Conservation (phyloP, 805 yeast genomes). For the Candida wancherniae region DNA sequence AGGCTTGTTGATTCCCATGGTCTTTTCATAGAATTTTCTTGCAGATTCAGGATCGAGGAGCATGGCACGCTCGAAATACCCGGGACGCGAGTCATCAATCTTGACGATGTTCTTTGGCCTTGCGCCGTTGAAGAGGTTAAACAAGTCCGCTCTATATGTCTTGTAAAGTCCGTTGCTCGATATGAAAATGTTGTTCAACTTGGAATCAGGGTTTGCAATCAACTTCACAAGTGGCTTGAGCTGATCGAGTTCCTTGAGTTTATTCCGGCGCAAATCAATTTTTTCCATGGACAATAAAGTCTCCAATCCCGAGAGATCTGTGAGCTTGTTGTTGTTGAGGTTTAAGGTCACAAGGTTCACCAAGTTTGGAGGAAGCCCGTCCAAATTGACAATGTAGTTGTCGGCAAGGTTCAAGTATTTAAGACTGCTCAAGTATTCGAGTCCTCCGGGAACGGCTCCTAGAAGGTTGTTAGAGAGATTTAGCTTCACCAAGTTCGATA, state of each 20-base stretch:
- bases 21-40: conserved; percentile 38
- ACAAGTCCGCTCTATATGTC: conserved; percentile 49
- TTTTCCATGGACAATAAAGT: conserved; percentile 41
- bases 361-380: conserved; percentile 32
- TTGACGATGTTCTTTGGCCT: conserved; percentile 43
- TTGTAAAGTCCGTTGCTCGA: conserved; percentile 41
- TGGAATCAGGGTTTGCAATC: conserved; percentile 26
- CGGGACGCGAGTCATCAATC: conserved; percentile 58
- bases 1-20: conserved; percentile 13
- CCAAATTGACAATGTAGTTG: conserved; percentile 33
- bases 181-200: conserved; percentile 37
- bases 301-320: conserved; percentile 42
- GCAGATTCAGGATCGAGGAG: conserved; percentile 49
- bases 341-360: conserved; percentile 41
- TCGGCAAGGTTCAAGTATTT: conserved; percentile 44
- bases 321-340: conserved; percentile 45
- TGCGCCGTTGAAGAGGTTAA: conserved; percentile 53
- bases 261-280: conserved; percentile 49
- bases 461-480: conserved; percentile 55
- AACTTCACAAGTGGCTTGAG: conserved; percentile 35
- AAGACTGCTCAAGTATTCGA: conserved; percentile 43
- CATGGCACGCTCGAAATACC: conserved; percentile 55
- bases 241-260: conserved; percentile 28
- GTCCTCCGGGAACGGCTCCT: conserved; percentile 48
- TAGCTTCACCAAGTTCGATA: conserved; percentile 38